Evolutionary conservation across 169 alveolate genomes (phyloP), one percentile per base, ranked within the genome.

Genomic region (Plasmodium gonderi): DNA sequence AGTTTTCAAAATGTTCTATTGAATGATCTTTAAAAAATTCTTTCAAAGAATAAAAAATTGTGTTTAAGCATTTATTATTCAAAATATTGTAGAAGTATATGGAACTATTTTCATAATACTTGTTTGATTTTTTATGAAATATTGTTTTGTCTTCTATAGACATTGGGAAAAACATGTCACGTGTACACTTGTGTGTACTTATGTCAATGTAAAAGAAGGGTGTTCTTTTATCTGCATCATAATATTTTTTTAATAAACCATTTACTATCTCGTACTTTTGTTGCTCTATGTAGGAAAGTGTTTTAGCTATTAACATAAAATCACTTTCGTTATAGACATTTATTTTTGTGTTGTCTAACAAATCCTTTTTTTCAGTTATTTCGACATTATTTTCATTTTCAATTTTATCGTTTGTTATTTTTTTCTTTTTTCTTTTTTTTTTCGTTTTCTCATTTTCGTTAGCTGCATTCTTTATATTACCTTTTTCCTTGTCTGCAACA

Each of bases 371-470:
- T 38, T 85, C 89, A 44, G 79, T 94, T 36, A 93, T 67, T 42
- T 95, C 90, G 14, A 93, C 90, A 33, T 95, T 95, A 38, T 91
- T 95, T 87, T 95, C 95, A 67, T 95, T 95, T 45, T 90, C 91
- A 60, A 93, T 92, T 20, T 94, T 94, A 44, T 90, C 94, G 23
- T 91, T 91, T 67, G 93, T 51, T 33, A 91, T 40, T 44, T 93
- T 94, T 92, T 65, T 45, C 64, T 60, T 60, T 78, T 60, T 74
- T 26, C 3, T 76, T 78, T 83, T 85, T 78, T 47, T 80, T 75
- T 83, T 83, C 29, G 69, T 69, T 8, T 75, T 40, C 23, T 87
- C 42, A 42, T 87, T 87, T 72, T 65, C 67, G 45, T 14, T 75
- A 38, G 33, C n/a, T 79, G 36, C 69, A 5, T 65, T 51, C 36